phyloP scores from a whole-genome alignment of 164 flowering plant genomes.

The Kingdonia uniflora region DNA sequence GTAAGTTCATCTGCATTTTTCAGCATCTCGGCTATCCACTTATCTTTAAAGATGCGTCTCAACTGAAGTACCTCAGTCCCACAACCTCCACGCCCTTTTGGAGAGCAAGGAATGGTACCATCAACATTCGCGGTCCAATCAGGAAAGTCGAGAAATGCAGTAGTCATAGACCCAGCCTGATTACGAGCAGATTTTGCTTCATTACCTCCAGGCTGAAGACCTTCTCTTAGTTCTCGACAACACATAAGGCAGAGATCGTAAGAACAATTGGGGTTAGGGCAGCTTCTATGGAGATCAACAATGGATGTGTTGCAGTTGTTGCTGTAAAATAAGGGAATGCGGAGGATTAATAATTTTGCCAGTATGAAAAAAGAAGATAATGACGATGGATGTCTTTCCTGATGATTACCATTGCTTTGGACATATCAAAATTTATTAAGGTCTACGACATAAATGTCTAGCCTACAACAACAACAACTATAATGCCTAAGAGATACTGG shows the following conservation, averaged over 20 bases:
- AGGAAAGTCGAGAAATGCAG: conserved; percentile 12
- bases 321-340: conserved; percentile 21
- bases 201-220: conserved; percentile 28
- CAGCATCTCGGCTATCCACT: conserved; percentile 40
- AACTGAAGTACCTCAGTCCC: conserved; percentile 38
- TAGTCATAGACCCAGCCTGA: conserved; percentile 6
- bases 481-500: too few species aligned
- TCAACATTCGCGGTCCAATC: conserved; percentile 43
- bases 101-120: conserved; percentile 70
- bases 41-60: conserved; percentile 38
- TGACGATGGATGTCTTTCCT: background rate
- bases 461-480: too few species aligned
- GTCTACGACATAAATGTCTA: too few species aligned
- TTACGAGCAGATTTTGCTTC: conserved; percentile 21
- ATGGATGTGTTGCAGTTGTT: conserved; percentile 75
- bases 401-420: too few species aligned
- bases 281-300: conserved; percentile 65
- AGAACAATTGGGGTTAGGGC: conserved; percentile 50
- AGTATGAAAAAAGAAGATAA: background rate
- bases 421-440: too few species aligned
- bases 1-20: conserved; percentile 39
- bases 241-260: conserved; percentile 78
- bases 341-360: conserved; percentile 3
- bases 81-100: conserved; percentile 61
- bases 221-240: conserved; percentile 53